Conservation (phyloP, 148 eudicot genomes). For the Nepenthes gracilis region DNA sequence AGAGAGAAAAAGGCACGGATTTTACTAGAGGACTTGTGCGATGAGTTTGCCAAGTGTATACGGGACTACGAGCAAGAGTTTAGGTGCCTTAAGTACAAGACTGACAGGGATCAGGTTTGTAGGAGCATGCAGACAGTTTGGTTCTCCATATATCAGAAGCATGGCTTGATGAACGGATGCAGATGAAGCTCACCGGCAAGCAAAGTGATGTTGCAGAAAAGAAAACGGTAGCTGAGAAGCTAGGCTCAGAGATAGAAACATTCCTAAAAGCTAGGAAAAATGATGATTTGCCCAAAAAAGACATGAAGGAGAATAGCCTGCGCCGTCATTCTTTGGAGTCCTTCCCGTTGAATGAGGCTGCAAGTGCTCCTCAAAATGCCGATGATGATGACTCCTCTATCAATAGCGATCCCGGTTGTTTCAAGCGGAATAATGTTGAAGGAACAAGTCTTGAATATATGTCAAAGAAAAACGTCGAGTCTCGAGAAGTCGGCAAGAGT, state of each 20-base stretch:
- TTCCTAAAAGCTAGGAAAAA: constrained; percentile 44
- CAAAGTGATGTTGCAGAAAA: constrained; percentile 24
- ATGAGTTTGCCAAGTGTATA: constrained; percentile 77
- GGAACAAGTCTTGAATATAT: constrained; percentile 15
- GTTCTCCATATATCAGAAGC: constrained; percentile 86
- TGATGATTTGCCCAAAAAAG: constrained; percentile 11
- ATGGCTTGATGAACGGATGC: constrained; percentile 89
- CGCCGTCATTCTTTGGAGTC: constrained; percentile 54
- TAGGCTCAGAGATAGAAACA: constrained; percentile 62
- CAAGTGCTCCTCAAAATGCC: constrained; percentile 44
- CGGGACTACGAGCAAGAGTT: constrained; percentile 71
- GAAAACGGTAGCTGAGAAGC: constrained; percentile 43
- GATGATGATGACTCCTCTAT: constrained; percentile 32
- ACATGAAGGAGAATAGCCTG: constrained; percentile 20
- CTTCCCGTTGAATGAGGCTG: constrained; percentile 46
- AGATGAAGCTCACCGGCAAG: constrained; percentile 31
- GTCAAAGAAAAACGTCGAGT: constrained; percentile 13
- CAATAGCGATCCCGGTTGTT: constrained; percentile 30
- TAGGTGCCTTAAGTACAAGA: constrained; percentile 38
- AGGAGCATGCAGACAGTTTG: constrained; percentile 45
- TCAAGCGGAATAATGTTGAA: constrained; percentile 21
- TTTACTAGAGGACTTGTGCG: constrained; percentile 72
- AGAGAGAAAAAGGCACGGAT: constrained; percentile 54
- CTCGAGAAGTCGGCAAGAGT: constrained; percentile 15
- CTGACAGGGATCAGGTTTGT: constrained; percentile 24